Base-by-base conservation (phyloP, 2,329 filamentous ascomycete genomes). In the Mycogone perniciosa region DNA sequence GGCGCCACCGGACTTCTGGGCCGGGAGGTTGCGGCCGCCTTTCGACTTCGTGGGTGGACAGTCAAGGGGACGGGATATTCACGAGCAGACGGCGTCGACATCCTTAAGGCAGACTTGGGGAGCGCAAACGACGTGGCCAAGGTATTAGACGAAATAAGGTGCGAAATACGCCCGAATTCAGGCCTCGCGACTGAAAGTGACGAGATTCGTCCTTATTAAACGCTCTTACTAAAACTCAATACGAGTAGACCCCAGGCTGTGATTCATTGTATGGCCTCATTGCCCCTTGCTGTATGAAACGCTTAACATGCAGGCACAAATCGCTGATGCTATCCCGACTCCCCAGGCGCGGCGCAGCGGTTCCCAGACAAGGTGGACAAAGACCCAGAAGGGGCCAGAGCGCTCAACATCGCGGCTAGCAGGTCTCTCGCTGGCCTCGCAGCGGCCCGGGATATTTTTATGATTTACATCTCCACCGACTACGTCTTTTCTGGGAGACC, bases 1-100 rank as follows among this genome's bases (percentile, higher is more conserved):
- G 90, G 90, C 51, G 89, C 89, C 35, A 92, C 87, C 20, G 90
- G 90, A 49, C 77, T 95, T 8, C 78, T 96, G 2, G 90, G 91
- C 44, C 81, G 89, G 40, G 83, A 93, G 66, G 86, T 95, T 8
- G 75, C 85, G 49, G 80, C 78, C 54, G 80, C 80, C 9, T 95
- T 96, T 65, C 73, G 83, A 48, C 69, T 76, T 51, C 58, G 58
- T 20, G 45, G 58, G 35, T 95, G 89, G 81, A 71, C 73, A n/a
- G 81, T 83, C 51, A 82, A 84, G 57, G 87, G 88, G 44, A 86
- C 85, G 3, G 88, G 88, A 11, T 81, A 86, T 64, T 87, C 82
- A 8, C 80, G 90, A 48, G 86, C 88, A 29, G 81, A 84, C 56
- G 86, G 86, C 40, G 78, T 82, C 6, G 77, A 81, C 7, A 76